Evolutionary conservation across 164 flowering plant species (phyloP).

Genomic region (Cinnamomum micranthum): DNA sequence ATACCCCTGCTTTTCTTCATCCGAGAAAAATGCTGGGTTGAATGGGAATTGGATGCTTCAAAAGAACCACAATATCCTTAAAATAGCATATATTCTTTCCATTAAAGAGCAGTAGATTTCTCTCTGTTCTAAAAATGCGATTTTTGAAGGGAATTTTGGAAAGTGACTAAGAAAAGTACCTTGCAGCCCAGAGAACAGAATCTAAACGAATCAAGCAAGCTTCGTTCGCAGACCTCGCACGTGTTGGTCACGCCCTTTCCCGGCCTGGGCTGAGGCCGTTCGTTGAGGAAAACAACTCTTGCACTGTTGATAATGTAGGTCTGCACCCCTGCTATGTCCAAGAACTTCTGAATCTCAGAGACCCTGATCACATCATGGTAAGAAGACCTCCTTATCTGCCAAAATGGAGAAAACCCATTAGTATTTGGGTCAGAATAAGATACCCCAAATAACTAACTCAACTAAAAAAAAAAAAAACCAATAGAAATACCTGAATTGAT

Average conservation of each 20-base stretch:
- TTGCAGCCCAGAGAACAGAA: constrained; percentile 98
- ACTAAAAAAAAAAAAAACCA: neutral
- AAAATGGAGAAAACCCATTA: neutral
- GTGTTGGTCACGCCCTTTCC: constrained; percentile 92
- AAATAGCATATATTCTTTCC: neutral
- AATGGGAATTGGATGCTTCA: neutral
- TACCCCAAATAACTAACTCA: neutral
- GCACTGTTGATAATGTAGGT: constrained; percentile 96
- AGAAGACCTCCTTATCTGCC: constrained; percentile 90
- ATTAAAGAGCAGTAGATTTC: neutral
- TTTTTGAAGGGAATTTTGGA: neutral
- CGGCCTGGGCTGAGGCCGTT: constrained; percentile 92
- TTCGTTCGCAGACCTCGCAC: constrained; percentile 81
- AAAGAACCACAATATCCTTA: neutral
- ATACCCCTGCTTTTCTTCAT: neutral
- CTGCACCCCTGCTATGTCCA: constrained; percentile 84
- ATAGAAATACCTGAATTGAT: constrained; percentile 62
- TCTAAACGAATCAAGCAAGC: constrained; percentile 84
- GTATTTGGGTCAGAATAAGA: neutral
- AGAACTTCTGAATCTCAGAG: constrained; percentile 72
- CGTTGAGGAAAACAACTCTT: constrained; percentile 80
- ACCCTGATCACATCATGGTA: constrained; percentile 98
- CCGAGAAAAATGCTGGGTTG: neutral
- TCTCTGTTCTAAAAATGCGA: neutral
- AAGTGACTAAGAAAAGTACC: constrained; percentile 32